phyloP scores from a whole-genome alignment of 164 flowering plant genomes.

The Paratinospora sagittata region DNA sequence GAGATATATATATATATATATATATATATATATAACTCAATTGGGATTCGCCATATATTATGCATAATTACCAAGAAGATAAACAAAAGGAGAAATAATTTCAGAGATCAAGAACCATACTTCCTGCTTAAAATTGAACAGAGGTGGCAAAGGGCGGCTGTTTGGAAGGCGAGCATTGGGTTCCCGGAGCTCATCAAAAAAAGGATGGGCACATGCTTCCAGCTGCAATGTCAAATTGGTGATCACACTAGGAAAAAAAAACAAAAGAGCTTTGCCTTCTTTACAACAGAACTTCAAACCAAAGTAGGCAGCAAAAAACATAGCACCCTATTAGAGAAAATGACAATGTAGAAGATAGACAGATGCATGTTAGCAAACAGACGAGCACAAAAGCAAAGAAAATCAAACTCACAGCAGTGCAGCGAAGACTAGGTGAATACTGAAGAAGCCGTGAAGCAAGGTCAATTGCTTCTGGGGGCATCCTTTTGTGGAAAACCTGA shows the following conservation, averaged over 20 bases:
- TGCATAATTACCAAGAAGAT: not conserved
- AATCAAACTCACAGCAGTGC: slow-evolving; percentile 71
- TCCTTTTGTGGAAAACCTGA: slow-evolving; percentile 84
- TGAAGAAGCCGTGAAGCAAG: slow-evolving; percentile 91
- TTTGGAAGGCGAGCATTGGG: slow-evolving; percentile 88
- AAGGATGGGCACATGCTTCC: slow-evolving; percentile 90
- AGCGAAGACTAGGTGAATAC: slow-evolving; percentile 94
- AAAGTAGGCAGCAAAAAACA: not conserved
- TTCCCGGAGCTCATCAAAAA: slow-evolving; percentile 90
- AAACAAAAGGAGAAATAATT: not conserved
- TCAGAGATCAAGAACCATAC: slow-evolving; percentile 27
- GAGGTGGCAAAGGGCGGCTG: slow-evolving; percentile 81
- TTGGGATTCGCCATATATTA: not conserved
- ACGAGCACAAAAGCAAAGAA: slow-evolving; percentile 3
- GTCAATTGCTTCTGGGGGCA: slow-evolving; percentile 98
- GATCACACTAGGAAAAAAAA: slow-evolving; percentile 4
- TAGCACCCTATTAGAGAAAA: no score
- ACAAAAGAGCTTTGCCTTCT: not conserved
- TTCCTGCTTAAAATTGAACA: slow-evolving; percentile 87
- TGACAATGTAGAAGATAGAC: not conserved
- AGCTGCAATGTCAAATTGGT: slow-evolving; percentile 43
- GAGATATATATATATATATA: no score
- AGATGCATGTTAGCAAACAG: not conserved
- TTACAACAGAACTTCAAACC: not conserved
- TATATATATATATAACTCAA: no score